phyloP scores from a whole-genome alignment of 108 stramenopile genomes.

The Cafeteria roenbergensis region DNA sequence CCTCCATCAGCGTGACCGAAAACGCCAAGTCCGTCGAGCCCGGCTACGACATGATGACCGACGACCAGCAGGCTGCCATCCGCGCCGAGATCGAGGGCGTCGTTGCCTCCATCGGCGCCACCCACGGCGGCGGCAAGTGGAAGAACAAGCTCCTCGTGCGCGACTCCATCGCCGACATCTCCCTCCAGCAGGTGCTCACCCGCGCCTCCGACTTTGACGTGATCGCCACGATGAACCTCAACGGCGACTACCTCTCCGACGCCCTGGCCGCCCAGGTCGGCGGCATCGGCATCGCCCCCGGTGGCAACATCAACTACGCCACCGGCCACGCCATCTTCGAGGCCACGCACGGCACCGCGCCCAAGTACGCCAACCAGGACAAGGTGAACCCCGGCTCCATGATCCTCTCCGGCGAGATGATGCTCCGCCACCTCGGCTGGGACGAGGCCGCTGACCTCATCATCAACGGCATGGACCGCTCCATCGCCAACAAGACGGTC shows the following conservation, averaged over 20 bases:
- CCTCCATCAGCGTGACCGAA: neutral
- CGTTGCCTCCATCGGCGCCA: conserved; percentile 9
- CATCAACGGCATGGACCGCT: conserved; percentile 12
- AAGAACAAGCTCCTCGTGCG: conserved; percentile 22
- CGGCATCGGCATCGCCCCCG: conserved; percentile 22
- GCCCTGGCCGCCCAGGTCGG: conserved; percentile 23
- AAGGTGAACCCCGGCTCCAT: conserved; percentile 22
- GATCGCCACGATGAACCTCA: conserved; percentile 19
- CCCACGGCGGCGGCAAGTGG: conserved; percentile 21
- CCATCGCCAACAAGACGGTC: conserved; percentile 19
- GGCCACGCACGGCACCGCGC: conserved; percentile 25
- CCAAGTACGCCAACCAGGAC: conserved; percentile 24
- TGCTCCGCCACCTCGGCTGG: conserved; percentile 22
- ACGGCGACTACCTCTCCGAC: conserved; percentile 24
- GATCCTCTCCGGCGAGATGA: conserved; percentile 23
- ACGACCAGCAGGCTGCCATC: conserved; percentile 10
- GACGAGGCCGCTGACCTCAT: conserved; percentile 27
- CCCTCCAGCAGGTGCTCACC: conserved; percentile 26
- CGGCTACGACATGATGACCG: conserved; percentile 28
- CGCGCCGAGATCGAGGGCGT: conserved; percentile 7
- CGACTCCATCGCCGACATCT: conserved; percentile 19
- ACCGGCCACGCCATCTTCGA: conserved; percentile 28
- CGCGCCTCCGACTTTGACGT: conserved; percentile 12
- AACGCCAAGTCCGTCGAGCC: conserved; percentile 22
- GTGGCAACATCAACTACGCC: conserved; percentile 15